Conservation (phyloP, 768 basidiomycete genomes). For the Tulasnella calospora region DNA sequence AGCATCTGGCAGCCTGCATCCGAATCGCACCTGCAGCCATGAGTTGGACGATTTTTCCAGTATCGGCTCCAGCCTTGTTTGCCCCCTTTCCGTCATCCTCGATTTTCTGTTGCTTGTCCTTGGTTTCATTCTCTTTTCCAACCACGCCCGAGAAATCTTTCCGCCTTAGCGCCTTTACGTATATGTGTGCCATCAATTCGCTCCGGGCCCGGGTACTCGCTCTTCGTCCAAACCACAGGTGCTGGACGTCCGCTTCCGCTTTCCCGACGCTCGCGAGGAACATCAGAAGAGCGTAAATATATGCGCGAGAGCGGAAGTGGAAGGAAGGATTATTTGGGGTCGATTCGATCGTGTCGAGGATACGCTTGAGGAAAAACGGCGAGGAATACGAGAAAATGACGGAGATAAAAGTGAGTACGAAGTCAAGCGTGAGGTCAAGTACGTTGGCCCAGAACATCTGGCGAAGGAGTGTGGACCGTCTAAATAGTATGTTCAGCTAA, state of each 20-base stretch:
- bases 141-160: slow-evolving; percentile 78
- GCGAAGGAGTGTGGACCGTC: slow-evolving; percentile 19
- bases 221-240: slow-evolving; percentile 68
- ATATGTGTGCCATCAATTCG: slow-evolving; percentile 80
- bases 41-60: slow-evolving; percentile 84
- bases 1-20: slow-evolving; percentile 33
- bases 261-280: slow-evolving; percentile 59
- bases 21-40: slow-evolving; percentile 52
- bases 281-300: slow-evolving; percentile 72
- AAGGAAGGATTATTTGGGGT: background rate
- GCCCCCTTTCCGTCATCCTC: slow-evolving; percentile 26
- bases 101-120: slow-evolving; percentile 27
- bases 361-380: slow-evolving; percentile 82
- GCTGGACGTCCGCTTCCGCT: slow-evolving; percentile 39
- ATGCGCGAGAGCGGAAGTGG: slow-evolving; percentile 56
- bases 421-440: slow-evolving; percentile 55
- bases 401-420: slow-evolving; percentile 58
- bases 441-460: slow-evolving; percentile 41
- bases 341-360: slow-evolving; percentile 30
- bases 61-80: slow-evolving; percentile 63
- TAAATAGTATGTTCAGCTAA: background rate
- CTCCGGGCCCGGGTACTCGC: slow-evolving; percentile 65
- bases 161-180: slow-evolving; percentile 79
- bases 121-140: slow-evolving; percentile 40
- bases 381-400: slow-evolving; percentile 39